Conservation (phyloP, 2,329 filamentous ascomycete genomes). For the Botrytis galanthina region DNA sequence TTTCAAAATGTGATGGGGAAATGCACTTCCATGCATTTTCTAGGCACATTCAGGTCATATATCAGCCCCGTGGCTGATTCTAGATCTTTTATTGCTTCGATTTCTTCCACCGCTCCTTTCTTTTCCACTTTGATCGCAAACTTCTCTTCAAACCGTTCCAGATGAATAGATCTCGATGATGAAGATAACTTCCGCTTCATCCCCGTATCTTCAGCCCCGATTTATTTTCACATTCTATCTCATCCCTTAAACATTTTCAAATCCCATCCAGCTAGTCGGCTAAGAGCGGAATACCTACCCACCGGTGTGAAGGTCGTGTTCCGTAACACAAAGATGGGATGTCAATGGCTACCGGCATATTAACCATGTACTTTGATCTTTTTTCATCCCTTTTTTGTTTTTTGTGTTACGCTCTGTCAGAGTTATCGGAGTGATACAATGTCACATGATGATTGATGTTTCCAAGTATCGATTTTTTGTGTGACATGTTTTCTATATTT, state of each 20-base stretch:
- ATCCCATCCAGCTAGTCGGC: neutral
- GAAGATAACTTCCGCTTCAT: neutral
- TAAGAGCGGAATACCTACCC: neutral
- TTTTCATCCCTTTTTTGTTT: neutral
- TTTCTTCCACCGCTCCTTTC: neutral
- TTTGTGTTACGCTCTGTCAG: neutral
- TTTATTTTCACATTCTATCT: neutral
- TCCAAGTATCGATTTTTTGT: neutral
- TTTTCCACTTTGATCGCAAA: neutral
- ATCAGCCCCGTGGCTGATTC: slow-evolving; percentile 1
- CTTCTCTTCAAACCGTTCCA: neutral
- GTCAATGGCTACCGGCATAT: slow-evolving; percentile 5
- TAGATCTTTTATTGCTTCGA: neutral
- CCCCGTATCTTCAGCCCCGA: neutral
- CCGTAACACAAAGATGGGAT: neutral
- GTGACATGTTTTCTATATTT: neutral
- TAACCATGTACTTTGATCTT: neutral
- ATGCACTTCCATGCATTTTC: neutral
- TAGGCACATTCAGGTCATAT: neutral
- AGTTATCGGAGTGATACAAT: neutral
- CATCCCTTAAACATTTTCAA: neutral
- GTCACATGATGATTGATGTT: neutral
- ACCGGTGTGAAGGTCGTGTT: neutral
- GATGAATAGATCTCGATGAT: neutral
- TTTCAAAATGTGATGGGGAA: neutral